These are phyloP conservation scores for Neonectria punicea DNA, from an alignment of 2,329 filamentous ascomycete genomes.

Conservation along the genomic window DNA sequence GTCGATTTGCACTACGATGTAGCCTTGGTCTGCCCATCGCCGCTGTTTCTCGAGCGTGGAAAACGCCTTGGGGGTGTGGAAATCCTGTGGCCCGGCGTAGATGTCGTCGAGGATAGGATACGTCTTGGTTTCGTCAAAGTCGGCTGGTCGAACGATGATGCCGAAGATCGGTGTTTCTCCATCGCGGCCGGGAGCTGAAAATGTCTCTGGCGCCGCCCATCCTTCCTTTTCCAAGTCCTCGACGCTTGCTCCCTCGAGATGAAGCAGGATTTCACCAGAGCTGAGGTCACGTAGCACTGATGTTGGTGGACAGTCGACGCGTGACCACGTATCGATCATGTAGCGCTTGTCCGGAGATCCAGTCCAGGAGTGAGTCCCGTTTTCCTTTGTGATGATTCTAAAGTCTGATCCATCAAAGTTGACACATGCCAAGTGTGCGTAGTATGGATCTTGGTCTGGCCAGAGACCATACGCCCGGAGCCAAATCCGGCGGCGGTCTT, in stretches of 20 bases:
- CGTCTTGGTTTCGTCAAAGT: conserved; percentile 37
- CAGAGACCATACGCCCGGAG: conserved; percentile 35
- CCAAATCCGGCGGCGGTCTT: conserved; percentile 33
- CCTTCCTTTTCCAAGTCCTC: conserved; percentile 18
- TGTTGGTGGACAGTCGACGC: conserved; percentile 38
- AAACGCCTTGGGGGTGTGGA: conserved; percentile 42
- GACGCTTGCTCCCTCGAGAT: conserved; percentile 26
- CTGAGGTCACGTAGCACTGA: conserved; percentile 33
- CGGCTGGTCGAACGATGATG: conserved; percentile 39
- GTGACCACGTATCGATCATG: conserved; percentile 41
- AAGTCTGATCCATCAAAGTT: conserved; percentile 43
- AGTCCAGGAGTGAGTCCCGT: conserved; percentile 42
- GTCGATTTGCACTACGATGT: conserved; percentile 44
- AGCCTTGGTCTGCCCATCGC: conserved; percentile 44
- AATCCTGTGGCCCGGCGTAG: conserved; percentile 44
- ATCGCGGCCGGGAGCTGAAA: conserved; percentile 41
- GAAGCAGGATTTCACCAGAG: conserved; percentile 28
- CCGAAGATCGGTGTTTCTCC: conserved; percentile 41
- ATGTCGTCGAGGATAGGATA: conserved; percentile 45
- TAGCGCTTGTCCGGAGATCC: conserved; percentile 36
- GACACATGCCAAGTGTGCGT: conserved; percentile 38
- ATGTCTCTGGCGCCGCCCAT: conserved; percentile 38
- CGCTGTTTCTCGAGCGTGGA: conserved; percentile 25
- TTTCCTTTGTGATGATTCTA: conserved; percentile 37
- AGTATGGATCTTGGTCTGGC: conserved; percentile 40